phyloP scores from a whole-genome alignment of 345 rosid genomes.

The Salix brachista region DNA sequence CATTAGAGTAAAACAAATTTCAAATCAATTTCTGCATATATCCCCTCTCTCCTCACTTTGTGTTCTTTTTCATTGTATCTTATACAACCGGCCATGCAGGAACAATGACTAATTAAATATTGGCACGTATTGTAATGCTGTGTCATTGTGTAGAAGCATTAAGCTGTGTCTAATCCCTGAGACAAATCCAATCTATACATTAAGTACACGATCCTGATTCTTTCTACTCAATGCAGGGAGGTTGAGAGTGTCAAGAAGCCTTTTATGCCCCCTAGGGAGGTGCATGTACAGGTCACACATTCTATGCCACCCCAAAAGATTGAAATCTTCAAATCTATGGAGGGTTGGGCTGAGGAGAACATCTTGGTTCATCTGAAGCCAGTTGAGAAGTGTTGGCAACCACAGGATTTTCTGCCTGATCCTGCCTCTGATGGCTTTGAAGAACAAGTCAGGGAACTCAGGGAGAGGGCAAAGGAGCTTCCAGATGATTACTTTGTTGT shows the following conservation, averaged over 20 bases:
- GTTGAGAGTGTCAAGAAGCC: conserved; percentile 69
- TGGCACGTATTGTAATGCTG: background rate
- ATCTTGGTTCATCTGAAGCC: conserved; percentile 66
- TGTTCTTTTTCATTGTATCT: background rate
- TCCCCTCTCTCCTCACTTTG: too few species aligned
- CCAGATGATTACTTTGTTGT: conserved; percentile 87
- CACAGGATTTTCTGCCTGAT: conserved; percentile 87
- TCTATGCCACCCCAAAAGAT: conserved; percentile 89
- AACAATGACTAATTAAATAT: background rate
- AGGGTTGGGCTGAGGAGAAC: conserved; percentile 78
- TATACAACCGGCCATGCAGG: background rate
- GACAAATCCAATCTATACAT: background rate
- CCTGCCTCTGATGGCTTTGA: conserved; percentile 75
- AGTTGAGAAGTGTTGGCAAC: conserved; percentile 93
- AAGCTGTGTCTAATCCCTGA: background rate
- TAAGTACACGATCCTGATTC: background rate
- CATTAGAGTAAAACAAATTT: too few species aligned
- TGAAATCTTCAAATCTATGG: conserved; percentile 84
- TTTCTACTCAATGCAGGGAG: conserved; percentile 48
- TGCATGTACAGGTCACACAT: conserved; percentile 81
- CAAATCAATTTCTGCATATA: conserved; percentile 6
- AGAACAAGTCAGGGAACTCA: conserved; percentile 74
- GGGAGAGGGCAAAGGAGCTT: conserved; percentile 73
- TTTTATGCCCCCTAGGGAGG: conserved; percentile 71
- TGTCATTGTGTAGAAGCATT: background rate